Evolutionary conservation across 2,329 filamentous ascomycete species (phyloP), one percentile per base, ranked within the genome.

Genomic region (Thielaviopsis euricoi): DNA sequence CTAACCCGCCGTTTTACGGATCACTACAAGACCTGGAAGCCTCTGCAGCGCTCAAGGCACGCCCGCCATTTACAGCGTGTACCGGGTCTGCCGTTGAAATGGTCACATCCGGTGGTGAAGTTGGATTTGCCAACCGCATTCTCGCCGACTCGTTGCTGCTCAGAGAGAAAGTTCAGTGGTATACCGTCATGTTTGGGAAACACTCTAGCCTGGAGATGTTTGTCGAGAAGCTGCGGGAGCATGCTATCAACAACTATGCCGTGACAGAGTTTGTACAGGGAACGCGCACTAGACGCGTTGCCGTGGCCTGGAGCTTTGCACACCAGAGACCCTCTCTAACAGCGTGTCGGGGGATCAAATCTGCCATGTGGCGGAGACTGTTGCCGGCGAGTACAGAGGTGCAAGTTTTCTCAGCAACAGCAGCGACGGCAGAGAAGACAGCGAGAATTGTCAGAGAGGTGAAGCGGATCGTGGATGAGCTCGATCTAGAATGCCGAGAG

Each of bases 1-100:
- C 86, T 62, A 98, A 98, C 64, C 93, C 93, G 0, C 93, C 93
- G 0, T 98, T 98, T 71, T 97, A 96, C 72, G 70, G 75, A n/a
- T 89, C 87, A 0, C 71, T 78, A 2, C 70, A 76, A 5, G 89
- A 94, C 55, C 79, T 96, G 69, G 63, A 77, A 2, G 71, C 73
- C 3, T 85, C 84, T 1, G 85, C 87, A 0, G 68, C 74, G 17
- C 70, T 76, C 43, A 95, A 96, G 68, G 70, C 76, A 2, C 75
- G 77, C 0, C 82, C 82, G 0, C 86, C 90, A 0, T 80, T 80
- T 58, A 85, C 86, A 0, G 82, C 85, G 53, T 81, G 82, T 66
- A 95, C 90, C 0, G 93, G 91, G 6, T 79, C 86, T 0, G 76
- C 81, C 0, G 75, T 83, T 1, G 93, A 98, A 69, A 96, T 97